Conservation (phyloP, 495 filamentous ascomycete species). For the Bacidia rubella region DNA sequence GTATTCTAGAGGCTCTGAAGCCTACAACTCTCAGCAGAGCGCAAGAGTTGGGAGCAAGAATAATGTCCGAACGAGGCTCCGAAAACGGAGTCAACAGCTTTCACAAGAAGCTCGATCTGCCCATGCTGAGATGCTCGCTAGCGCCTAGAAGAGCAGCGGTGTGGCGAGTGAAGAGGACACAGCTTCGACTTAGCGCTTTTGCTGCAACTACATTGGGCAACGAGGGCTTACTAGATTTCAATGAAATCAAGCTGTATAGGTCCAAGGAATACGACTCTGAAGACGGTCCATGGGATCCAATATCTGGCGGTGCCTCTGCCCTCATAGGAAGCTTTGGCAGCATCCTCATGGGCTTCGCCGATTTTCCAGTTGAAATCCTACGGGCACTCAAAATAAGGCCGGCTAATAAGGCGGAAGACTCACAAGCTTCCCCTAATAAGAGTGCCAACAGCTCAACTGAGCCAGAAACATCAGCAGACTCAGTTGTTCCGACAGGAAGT, state of each 20-base stretch:
- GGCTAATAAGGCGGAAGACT: slow-evolving; percentile 3
- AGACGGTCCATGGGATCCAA: slow-evolving; percentile 56
- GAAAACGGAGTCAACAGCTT: slow-evolving; percentile 53
- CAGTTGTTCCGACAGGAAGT: neutral
- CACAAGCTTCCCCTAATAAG: slow-evolving; percentile 1
- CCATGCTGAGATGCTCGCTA: slow-evolving; percentile 48
- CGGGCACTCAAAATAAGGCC: slow-evolving; percentile 36
- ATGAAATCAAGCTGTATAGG: slow-evolving; percentile 57
- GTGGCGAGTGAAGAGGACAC: slow-evolving; percentile 53
- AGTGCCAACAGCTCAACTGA: neutral
- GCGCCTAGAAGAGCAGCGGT: slow-evolving; percentile 52
- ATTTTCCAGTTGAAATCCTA: slow-evolving; percentile 60
- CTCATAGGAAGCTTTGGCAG: slow-evolving; percentile 60
- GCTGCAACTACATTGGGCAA: slow-evolving; percentile 52
- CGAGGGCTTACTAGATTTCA: slow-evolving; percentile 45
- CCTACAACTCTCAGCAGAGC: slow-evolving; percentile 44
- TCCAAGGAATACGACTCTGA: slow-evolving; percentile 57
- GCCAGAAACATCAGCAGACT: slow-evolving; percentile 5
- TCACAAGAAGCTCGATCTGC: slow-evolving; percentile 49
- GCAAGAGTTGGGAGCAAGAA: slow-evolving; percentile 42
- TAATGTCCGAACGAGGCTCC: slow-evolving; percentile 50
- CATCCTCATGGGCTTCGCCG: slow-evolving; percentile 69
- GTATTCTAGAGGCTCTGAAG: slow-evolving; percentile 44
- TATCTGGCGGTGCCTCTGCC: slow-evolving; percentile 58
- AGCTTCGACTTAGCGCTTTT: slow-evolving; percentile 52